These are phyloP conservation scores for Dendrobium chrysotoxum DNA, from an alignment of 106 monocot species.

Conservation along the genomic window DNA sequence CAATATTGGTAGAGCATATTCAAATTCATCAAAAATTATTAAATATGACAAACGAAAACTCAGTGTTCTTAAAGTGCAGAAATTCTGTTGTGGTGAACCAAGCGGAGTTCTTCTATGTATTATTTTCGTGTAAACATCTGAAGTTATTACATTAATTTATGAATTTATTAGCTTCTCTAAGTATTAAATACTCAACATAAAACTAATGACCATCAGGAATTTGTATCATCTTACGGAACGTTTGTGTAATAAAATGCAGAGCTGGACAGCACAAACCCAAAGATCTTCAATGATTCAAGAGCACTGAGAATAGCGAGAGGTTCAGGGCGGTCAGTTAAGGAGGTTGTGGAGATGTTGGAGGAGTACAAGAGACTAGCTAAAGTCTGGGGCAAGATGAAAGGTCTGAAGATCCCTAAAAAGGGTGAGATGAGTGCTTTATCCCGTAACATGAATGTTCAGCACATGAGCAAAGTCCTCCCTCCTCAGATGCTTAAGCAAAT, in stretches of 20 bases:
- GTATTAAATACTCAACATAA: too few species aligned
- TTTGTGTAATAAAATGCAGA: constrained; percentile 27
- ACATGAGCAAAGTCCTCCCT: constrained; percentile 88
- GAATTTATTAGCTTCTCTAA: too few species aligned
- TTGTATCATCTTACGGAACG: too few species aligned
- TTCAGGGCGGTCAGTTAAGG: constrained; percentile 48
- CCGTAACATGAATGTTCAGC: constrained; percentile 82
- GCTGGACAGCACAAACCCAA: constrained; percentile 79
- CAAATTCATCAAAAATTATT: too few species aligned
- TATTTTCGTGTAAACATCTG: too few species aligned
- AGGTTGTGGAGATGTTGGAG: constrained; percentile 86
- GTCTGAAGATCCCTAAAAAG: constrained; percentile 96
- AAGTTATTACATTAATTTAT: too few species aligned
- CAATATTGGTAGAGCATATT: too few species aligned
- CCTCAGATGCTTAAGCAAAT: constrained; percentile 89
- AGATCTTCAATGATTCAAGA: constrained; percentile 85
- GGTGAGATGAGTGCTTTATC: constrained; percentile 94
- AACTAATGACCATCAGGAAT: too few species aligned
- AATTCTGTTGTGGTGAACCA: too few species aligned
- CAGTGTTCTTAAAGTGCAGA: too few species aligned
- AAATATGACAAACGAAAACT: too few species aligned
- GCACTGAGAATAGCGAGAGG: constrained; percentile 83
- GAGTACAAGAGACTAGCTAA: constrained; percentile 92
- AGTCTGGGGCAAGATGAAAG: constrained; percentile 95
- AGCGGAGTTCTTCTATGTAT: too few species aligned